Conservation (phyloP, 306 rosid genomes). For the Acacia acuminata region DNA sequence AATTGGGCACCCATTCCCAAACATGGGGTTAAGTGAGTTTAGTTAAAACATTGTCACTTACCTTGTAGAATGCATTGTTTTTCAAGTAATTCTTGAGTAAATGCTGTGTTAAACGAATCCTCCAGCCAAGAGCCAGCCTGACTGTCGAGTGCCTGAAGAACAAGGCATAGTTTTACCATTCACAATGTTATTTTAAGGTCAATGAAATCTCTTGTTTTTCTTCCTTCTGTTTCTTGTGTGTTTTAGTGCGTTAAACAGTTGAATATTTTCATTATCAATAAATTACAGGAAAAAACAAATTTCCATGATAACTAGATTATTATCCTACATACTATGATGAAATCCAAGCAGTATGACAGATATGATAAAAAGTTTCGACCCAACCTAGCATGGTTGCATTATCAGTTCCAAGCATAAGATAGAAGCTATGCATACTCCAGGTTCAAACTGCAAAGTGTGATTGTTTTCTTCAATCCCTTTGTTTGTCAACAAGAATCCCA, state of each 20-base stretch:
- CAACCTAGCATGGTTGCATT: conserved; percentile 7
- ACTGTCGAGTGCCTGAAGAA: conserved; percentile 80
- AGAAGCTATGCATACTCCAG: conserved; percentile 10
- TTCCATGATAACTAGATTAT: not conserved
- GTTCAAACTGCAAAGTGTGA: not conserved
- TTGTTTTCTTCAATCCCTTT: no score
- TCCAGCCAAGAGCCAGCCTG: conserved; percentile 95
- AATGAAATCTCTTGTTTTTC: not conserved
- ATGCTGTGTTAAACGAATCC: conserved; percentile 93
- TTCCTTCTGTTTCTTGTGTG: not conserved
- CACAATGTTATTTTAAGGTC: conserved; percentile 7
- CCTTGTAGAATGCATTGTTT: conserved; percentile 97
- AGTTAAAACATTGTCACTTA: conserved; percentile 35
- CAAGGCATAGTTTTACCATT: conserved; percentile 21
- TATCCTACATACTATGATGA: not conserved
- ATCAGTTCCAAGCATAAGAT: conserved; percentile 8
- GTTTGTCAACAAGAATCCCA: no score
- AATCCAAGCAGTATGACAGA: not conserved
- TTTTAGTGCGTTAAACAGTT: conserved; percentile 20
- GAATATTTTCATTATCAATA: not conserved
- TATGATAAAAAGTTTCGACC: conserved; percentile 18
- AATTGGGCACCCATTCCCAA: conserved; percentile 28
- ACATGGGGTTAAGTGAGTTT: conserved; percentile 7
- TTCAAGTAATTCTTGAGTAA: conserved; percentile 77
- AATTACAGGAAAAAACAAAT: conserved; percentile 1